These are phyloP conservation scores for Blastosporella zonata DNA, from an alignment of 1,284 basidiomycete species.

Conservation along the genomic window DNA sequence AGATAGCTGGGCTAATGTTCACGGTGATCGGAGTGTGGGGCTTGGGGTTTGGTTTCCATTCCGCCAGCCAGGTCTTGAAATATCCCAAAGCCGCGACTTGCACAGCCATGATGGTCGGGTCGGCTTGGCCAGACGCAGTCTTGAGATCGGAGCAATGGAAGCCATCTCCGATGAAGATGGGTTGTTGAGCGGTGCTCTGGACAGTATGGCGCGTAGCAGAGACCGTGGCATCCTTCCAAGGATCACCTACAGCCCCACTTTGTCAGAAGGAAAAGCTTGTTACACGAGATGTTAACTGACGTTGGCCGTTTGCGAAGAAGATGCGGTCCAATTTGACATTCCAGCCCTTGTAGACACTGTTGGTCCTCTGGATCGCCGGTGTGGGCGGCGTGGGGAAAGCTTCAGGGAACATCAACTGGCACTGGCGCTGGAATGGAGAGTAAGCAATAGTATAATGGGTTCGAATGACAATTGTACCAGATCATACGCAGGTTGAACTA, in stretches of 20 bases:
- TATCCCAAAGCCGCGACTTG: constrained; percentile 39
- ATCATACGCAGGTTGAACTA: constrained; percentile 57
- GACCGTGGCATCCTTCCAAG: constrained; percentile 70
- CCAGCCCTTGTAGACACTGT: constrained; percentile 60
- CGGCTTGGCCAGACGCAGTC: constrained; percentile 38
- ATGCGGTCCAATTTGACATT: constrained; percentile 51
- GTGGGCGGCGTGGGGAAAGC: constrained; percentile 46
- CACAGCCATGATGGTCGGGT: constrained; percentile 51
- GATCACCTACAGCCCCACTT: constrained; percentile 46
- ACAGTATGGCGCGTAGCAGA: constrained; percentile 53
- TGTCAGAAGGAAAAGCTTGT: constrained; percentile 7
- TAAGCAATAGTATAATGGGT: constrained; percentile 1
- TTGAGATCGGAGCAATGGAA: constrained; percentile 67
- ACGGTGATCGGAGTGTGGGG: background rate
- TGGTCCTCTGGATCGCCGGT: constrained; percentile 39
- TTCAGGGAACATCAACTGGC: constrained; percentile 53
- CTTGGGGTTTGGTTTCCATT: constrained; percentile 33
- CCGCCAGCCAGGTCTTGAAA: constrained; percentile 49
- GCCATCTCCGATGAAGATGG: constrained; percentile 55
- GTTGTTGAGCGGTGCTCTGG: constrained; percentile 48
- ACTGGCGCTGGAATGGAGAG: constrained; percentile 48
- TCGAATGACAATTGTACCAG: constrained; percentile 35
- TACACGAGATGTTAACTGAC: constrained; percentile 35
- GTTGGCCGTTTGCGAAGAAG: constrained; percentile 67
- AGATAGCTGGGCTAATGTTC: background rate